Conservation (phyloP, 257 asterid genomes). For the Ocimum tenuiflorum region DNA sequence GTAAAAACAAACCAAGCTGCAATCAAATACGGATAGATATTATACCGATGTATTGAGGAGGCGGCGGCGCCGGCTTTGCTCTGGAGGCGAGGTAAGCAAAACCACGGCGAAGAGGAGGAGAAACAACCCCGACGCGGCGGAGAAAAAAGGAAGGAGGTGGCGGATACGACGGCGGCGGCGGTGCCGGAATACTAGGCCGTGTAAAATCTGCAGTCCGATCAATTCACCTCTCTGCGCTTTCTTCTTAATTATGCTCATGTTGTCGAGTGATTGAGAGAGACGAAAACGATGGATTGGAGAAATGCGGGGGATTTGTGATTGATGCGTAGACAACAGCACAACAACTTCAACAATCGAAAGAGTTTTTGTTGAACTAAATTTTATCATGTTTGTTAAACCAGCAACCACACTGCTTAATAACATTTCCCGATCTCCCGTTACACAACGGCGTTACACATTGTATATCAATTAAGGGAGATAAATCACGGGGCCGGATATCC, state of each 20-base stretch:
- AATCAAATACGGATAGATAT: not conserved
- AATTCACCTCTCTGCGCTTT: conserved; percentile 27
- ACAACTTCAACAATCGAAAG: conserved; percentile 14
- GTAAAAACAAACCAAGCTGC: not conserved
- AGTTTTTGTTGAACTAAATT: conserved; percentile 8
- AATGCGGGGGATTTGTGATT: conserved; percentile 13
- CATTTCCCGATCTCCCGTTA: too few species aligned
- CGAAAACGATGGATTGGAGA: not conserved
- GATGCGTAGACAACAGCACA: conserved; percentile 11
- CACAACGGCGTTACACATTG: too few species aligned
- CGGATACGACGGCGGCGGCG: conserved; percentile 41
- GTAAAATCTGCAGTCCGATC: conserved; percentile 35
- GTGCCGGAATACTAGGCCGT: conserved; percentile 36
- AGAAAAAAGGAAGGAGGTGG: conserved; percentile 34
- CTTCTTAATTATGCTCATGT: conserved; percentile 36
- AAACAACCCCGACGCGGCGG: conserved; percentile 36
- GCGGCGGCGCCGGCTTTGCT: conserved; percentile 19
- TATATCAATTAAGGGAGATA: too few species aligned
- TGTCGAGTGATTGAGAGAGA: not conserved
- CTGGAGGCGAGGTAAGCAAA: conserved; percentile 39
- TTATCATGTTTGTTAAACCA: conserved; percentile 11
- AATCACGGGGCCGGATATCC: too few species aligned
- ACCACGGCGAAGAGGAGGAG: conserved; percentile 38
- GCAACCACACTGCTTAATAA: conserved; percentile 13
- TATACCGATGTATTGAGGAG: conserved; percentile 25